Conservation (phyloP, 257 asterid species). For the Solanum peruvianum region DNA sequence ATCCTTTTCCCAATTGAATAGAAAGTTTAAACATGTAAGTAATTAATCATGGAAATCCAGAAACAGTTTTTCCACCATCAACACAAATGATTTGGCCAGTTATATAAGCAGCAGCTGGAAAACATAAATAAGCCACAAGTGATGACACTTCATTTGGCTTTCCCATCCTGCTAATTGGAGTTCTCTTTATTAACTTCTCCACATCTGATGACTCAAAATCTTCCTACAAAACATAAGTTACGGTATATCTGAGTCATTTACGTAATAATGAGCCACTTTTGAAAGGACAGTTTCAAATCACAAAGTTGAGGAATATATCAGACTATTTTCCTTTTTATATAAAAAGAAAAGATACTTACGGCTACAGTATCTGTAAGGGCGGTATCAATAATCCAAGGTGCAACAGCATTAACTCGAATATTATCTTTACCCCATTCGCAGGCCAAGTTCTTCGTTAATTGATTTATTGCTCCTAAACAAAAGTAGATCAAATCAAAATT, state of each 20-base stretch:
- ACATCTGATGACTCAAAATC: neutral
- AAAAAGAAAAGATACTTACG: neutral
- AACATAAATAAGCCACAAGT: neutral
- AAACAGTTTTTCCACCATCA: neutral
- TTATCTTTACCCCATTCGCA: neutral
- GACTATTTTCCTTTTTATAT: neutral
- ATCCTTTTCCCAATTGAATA: neutral
- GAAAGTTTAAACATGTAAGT: neutral
- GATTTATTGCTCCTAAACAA: neutral
- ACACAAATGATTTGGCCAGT: neutral
- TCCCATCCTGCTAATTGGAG: neutral
- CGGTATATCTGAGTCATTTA: neutral
- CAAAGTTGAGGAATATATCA: neutral
- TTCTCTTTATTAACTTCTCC: neutral
- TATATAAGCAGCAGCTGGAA: neutral
- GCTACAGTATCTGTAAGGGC: neutral
- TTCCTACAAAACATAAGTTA: neutral
- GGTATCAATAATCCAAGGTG: neutral
- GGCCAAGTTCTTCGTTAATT: neutral
- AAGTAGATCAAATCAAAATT: neutral
- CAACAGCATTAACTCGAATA: neutral
- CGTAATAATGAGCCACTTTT: neutral
- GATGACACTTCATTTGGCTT: neutral
- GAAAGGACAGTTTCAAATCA: neutral
- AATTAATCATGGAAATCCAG: neutral